These are phyloP conservation scores for Marasmius oreades DNA, from an alignment of 1,284 basidiomycete species.

Conservation along the genomic window DNA sequence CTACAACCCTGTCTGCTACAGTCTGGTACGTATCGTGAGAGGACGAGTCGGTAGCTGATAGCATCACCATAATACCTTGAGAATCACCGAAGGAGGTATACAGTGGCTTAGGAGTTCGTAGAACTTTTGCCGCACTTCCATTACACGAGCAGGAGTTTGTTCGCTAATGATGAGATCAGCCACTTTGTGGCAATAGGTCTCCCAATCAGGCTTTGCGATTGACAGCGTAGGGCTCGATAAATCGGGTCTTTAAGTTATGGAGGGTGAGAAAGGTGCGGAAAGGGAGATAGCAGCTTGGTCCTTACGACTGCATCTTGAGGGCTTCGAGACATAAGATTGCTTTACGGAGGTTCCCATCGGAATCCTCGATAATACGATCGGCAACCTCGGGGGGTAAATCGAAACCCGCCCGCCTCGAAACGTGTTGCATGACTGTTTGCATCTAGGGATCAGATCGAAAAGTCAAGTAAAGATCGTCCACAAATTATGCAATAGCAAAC, in stretches of 20 bases:
- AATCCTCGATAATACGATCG: constrained; percentile 73
- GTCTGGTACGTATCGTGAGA: constrained; percentile 50
- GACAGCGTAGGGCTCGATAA: constrained; percentile 63
- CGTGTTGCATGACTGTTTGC: constrained; percentile 72
- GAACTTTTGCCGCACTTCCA: constrained; percentile 89
- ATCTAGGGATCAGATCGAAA: constrained; percentile 50
- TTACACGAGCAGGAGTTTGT: constrained; percentile 87
- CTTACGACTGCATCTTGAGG: constrained; percentile 90
- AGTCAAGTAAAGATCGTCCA: constrained; percentile 1
- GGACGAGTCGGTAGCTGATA: neutral
- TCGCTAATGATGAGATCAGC: constrained; percentile 93
- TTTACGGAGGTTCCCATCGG: constrained; percentile 91
- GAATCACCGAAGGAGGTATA: constrained; percentile 90
- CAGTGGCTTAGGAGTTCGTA: constrained; percentile 98
- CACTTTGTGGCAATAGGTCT: constrained; percentile 93
- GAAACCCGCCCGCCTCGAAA: constrained; percentile 83
- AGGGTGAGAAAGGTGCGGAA: constrained; percentile 1
- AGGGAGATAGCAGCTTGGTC: constrained; percentile 9
- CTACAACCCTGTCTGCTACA: constrained; percentile 82
- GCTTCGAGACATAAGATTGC: constrained; percentile 95
- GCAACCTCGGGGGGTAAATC: constrained; percentile 75
- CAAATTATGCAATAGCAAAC: constrained; percentile 36
- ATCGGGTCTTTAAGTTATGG: constrained; percentile 50
- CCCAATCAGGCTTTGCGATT: constrained; percentile 98
- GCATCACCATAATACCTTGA: constrained; percentile 60